Percentiles rank a stretch among this genome's conserved stretches.
phyloP scores from a whole-genome alignment of 352 stramenopile genomes.

The Phytophthora foliorum region DNA sequence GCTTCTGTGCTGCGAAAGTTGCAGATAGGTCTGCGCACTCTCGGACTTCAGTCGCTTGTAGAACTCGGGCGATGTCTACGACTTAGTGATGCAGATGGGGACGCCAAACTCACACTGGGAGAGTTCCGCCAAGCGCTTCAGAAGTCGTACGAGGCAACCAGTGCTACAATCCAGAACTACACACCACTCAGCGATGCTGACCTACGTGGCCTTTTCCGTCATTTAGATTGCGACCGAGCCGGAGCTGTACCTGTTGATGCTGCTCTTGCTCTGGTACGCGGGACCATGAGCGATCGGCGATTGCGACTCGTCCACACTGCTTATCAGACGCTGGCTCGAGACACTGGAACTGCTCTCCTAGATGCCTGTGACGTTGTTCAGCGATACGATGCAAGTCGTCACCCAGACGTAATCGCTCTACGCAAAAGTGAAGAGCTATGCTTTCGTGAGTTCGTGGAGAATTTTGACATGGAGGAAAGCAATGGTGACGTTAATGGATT shows the following conservation, averaged over 20 bases:
- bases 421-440: constrained; percentile 63
- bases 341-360: constrained; percentile 44
- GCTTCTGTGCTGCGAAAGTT: constrained; percentile 67
- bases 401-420: constrained; percentile 80
- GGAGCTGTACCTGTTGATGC: constrained; percentile 79
- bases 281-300: constrained; percentile 80
- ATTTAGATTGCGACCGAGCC: constrained; percentile 82
- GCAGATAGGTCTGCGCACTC: constrained; percentile 51
- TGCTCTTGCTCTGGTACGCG: constrained; percentile 86
- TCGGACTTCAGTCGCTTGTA: constrained; percentile 73
- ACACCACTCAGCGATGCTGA: constrained; percentile 70
- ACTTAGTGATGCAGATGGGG: constrained; percentile 74
- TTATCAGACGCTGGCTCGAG: constrained; percentile 80
- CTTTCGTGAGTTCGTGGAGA: constrained; percentile 84
- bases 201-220: constrained; percentile 75
- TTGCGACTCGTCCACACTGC: constrained; percentile 75
- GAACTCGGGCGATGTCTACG: constrained; percentile 74
- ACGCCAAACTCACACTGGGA: constrained; percentile 67
- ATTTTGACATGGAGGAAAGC: constrained; percentile 69
- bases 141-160: constrained; percentile 45
- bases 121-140: constrained; percentile 85
- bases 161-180: constrained; percentile 16
- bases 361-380: constrained; percentile 75
- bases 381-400: constrained; percentile 68
- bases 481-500: not conserved